Evolutionary conservation across 2,329 filamentous ascomycete species (phyloP).

Genomic region (Metarhizium guizhouense): DNA sequence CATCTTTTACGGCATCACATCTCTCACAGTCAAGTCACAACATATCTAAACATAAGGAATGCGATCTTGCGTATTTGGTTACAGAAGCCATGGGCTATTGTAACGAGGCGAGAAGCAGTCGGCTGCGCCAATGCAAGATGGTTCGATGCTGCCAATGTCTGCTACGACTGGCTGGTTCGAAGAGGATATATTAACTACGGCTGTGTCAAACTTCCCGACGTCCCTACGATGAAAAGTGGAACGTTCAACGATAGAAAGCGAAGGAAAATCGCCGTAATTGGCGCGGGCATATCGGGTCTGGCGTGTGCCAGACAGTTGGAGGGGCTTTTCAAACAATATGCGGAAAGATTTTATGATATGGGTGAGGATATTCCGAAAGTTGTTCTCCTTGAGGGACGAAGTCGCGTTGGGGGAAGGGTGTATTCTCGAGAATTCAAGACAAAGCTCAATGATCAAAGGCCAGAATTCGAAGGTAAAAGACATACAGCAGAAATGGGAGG

Average conservation of each 20-base stretch:
- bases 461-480: slow-evolving; percentile 46
- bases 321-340: slow-evolving; percentile 73
- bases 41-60: slow-evolving; percentile 93
- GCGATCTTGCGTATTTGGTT: slow-evolving; percentile 87
- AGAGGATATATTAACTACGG: slow-evolving; percentile 96
- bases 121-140: slow-evolving; percentile 84
- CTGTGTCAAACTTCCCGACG: slow-evolving; percentile 58
- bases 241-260: slow-evolving; percentile 32
- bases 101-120: slow-evolving; percentile 76
- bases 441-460: slow-evolving; percentile 42
- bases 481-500: slow-evolving; percentile 94
- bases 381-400: slow-evolving; percentile 76
- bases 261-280: slow-evolving; percentile 77
- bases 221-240: slow-evolving; percentile 32
- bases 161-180: slow-evolving; percentile 85
- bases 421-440: slow-evolving; percentile 68
- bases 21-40: slow-evolving; percentile 81
- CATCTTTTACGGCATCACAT: slow-evolving; percentile 70
- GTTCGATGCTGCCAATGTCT: slow-evolving; percentile 81
- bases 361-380: slow-evolving; percentile 66
- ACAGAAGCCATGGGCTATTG: slow-evolving; percentile 71
- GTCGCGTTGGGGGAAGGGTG: slow-evolving; percentile 81
- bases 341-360: slow-evolving; percentile 52
- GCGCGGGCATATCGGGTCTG: slow-evolving; percentile 88
- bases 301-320: slow-evolving; percentile 89